These are phyloP conservation scores for Rhizophagus sp. DNA, from an alignment of 192 early-diverging fungal species.

Conservation along the genomic window DNA sequence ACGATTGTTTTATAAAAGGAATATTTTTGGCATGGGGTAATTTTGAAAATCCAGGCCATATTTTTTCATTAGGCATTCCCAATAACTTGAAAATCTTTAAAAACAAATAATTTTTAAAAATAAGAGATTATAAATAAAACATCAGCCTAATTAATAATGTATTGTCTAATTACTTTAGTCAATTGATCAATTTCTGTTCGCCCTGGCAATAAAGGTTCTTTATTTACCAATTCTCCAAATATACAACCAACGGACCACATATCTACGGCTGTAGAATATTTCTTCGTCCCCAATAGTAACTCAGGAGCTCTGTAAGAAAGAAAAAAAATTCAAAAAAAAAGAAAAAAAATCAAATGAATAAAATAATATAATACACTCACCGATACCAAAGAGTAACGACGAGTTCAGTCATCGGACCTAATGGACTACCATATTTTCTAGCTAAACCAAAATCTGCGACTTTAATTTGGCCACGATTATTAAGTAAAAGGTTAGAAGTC, in stretches of 20 bases:
- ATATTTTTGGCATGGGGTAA: constrained; percentile 75
- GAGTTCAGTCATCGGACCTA: constrained; percentile 62
- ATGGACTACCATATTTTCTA: constrained; percentile 61
- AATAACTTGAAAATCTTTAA: constrained; percentile 80
- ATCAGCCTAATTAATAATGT: neutral
- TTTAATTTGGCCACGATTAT: constrained; percentile 59
- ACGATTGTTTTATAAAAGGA: constrained; percentile 68
- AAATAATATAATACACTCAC: constrained; percentile 32
- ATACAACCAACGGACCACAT: constrained; percentile 97
- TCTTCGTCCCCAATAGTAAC: constrained; percentile 56
- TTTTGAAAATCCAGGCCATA: constrained; percentile 71
- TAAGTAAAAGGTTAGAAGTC: constrained; percentile 62
- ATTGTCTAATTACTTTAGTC: constrained; percentile 46
- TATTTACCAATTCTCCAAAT: constrained; percentile 89
- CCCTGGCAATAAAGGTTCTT: constrained; percentile 81
- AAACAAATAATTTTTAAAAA: neutral
- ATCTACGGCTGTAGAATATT: constrained; percentile 71
- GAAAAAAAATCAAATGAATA: neutral
- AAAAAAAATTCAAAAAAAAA: neutral
- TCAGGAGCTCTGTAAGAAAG: constrained; percentile 56
- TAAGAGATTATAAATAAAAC: too few relatives aligned
- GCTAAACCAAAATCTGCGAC: constrained; percentile 75
- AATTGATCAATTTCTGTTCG: constrained; percentile 80
- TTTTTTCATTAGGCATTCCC: constrained; percentile 80
- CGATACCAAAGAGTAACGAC: constrained; percentile 77